phyloP scores from a whole-genome alignment of 331 rosid species.

The Spiraea crenata region DNA sequence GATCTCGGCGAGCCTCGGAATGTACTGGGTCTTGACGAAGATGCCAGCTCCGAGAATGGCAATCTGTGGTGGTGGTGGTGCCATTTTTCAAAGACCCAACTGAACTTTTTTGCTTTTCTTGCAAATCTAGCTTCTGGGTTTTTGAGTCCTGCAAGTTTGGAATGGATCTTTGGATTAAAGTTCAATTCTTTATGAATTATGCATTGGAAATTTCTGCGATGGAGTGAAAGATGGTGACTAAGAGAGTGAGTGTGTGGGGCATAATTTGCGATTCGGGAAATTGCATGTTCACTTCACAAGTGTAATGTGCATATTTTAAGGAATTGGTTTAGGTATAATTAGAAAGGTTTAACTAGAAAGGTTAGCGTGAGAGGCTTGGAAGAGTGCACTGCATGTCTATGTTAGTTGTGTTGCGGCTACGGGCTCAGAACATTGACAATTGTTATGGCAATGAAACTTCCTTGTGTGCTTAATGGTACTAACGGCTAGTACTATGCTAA shows the following conservation, averaged over 20 bases:
- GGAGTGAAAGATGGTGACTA: background rate
- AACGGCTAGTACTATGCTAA: no score
- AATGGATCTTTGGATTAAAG: background rate
- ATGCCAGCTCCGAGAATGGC: constrained; percentile 92
- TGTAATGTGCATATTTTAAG: no score
- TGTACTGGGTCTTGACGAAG: constrained; percentile 74
- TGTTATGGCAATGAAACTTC: no score
- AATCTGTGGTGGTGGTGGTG: constrained; percentile 46
- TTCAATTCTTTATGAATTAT: no score
- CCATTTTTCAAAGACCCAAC: constrained; percentile 37
- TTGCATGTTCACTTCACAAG: no score
- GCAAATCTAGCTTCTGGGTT: constrained; percentile 8
- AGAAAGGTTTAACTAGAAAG: no score
- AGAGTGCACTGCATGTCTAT: no score
- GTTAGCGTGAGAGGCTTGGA: no score
- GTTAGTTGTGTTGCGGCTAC: no score
- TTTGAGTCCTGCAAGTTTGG: background rate
- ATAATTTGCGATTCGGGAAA: background rate
- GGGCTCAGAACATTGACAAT: no score
- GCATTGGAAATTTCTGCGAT: background rate
- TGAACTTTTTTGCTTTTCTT: constrained; percentile 7
- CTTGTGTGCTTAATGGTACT: no score
- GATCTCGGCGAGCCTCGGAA: constrained; percentile 87
- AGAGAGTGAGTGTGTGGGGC: background rate
- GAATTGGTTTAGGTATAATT: no score